A percentile compares a stretch with the other conserved stretches of the same genome.
Conservation (phyloP, 225 moss, liverwort and hornwort genomes). For the Sphagnum tenellum region DNA sequence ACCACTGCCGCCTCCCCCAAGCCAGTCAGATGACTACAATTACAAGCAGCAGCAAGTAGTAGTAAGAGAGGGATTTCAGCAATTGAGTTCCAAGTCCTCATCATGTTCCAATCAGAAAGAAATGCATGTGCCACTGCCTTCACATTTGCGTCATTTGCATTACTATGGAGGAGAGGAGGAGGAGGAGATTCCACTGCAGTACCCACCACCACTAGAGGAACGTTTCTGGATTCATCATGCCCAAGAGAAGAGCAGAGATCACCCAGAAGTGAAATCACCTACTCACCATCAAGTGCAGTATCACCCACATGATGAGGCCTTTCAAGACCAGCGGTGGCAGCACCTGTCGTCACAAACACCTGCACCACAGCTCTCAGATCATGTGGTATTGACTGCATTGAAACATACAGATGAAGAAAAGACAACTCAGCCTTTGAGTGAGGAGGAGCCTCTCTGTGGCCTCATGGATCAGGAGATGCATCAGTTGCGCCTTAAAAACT, state of each 20-base stretch:
- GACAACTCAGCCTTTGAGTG: background rate
- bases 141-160: background rate
- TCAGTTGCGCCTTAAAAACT: conserved; percentile 13
- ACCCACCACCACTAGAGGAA: conserved; percentile 12
- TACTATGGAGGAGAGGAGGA: conserved; percentile 1
- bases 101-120: conserved; percentile 8
- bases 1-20: conserved; percentile 18
- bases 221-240: conserved; percentile 15
- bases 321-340: conserved; percentile 2
- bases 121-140: background rate
- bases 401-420: conserved; percentile 9
- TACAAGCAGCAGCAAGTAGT: conserved; percentile 8
- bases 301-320: background rate
- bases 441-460: conserved; percentile 1
- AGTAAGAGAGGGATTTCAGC: background rate
- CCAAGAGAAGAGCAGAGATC: conserved; percentile 25
- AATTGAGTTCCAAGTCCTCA: background rate
- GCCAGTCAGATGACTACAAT: conserved; percentile 26
- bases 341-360: conserved; percentile 3
- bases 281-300: conserved; percentile 8
- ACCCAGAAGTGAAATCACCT: conserved; percentile 7
- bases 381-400: background rate
- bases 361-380: background rate
- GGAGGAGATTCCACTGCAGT: conserved; percentile 12
- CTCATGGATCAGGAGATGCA: conserved; percentile 9